phyloP scores from a whole-genome alignment of 2,329 filamentous ascomycete species.

The Pochonia chlamydosporia region DNA sequence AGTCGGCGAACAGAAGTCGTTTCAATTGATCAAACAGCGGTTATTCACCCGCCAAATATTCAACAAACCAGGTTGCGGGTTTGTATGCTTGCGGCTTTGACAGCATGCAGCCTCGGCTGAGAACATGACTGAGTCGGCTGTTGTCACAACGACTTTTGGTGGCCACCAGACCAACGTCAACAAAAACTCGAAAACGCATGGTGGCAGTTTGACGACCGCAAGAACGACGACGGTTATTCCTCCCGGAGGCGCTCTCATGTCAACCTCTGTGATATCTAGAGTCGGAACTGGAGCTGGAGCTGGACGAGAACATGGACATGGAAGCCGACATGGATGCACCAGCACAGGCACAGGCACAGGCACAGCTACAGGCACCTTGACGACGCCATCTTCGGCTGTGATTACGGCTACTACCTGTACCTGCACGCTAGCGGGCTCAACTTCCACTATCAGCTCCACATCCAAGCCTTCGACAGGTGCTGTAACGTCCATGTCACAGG shows the following conservation, averaged over 20 bases:
- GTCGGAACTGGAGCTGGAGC: too few species aligned
- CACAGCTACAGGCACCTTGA: neutral
- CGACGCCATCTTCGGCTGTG: neutral
- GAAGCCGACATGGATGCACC: neutral
- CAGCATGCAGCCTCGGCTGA: neutral
- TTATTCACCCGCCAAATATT: neutral
- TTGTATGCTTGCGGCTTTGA: neutral
- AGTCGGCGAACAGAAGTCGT: too few species aligned
- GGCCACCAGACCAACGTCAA: constrained; percentile 6
- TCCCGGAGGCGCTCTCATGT: too few species aligned
- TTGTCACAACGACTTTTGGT: constrained; percentile 18
- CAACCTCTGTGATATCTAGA: too few species aligned
- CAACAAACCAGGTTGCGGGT: neutral
- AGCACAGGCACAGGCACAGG: constrained; percentile 9
- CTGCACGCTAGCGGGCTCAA: neutral
- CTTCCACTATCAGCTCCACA: constrained; percentile 8
- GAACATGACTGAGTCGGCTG: constrained; percentile 21
- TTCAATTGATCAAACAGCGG: neutral
- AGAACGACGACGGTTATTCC: too few species aligned
- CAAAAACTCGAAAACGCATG: too few species aligned
- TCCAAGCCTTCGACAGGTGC: constrained; percentile 1
- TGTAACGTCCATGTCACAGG: neutral
- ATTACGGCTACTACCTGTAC: neutral
- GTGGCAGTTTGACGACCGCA: too few species aligned
- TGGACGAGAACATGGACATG: too few species aligned